Conservation (phyloP, 108 stramenopile species). For the Seminavis robusta region DNA sequence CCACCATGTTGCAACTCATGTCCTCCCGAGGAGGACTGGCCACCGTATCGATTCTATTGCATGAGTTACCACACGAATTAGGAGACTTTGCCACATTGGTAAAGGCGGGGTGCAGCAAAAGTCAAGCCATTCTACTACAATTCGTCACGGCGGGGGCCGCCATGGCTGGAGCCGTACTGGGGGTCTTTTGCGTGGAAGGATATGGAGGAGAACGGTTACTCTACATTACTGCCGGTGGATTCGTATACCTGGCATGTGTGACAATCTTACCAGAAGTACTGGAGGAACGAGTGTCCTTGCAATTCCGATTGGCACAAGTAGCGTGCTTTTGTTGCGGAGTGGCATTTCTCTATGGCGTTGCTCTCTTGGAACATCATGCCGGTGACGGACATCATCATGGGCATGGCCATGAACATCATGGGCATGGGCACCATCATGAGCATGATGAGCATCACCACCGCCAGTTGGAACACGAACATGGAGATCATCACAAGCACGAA, state of each 20-base stretch:
- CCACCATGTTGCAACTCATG: constrained; percentile 36
- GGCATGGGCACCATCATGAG: constrained; percentile 8
- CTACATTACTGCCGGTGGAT: constrained; percentile 80
- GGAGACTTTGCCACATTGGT: constrained; percentile 86
- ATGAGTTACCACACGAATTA: constrained; percentile 90
- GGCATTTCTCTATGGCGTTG: constrained; percentile 72
- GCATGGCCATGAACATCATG: constrained; percentile 30
- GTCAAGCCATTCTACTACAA: constrained; percentile 76
- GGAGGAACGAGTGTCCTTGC: constrained; percentile 32
- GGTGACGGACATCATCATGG: constrained; percentile 14
- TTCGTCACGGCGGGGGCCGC: constrained; percentile 85
- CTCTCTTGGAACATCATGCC: constrained; percentile 47
- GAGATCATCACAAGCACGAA: constrained; percentile 18
- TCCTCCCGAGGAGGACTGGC: constrained; percentile 71
- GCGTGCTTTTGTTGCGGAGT: constrained; percentile 58
- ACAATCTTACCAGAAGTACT: constrained; percentile 77
- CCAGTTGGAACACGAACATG: constrained; percentile 5
- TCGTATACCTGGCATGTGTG: constrained; percentile 79
- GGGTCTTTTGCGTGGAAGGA: constrained; percentile 39
- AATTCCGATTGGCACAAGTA: constrained; percentile 51
- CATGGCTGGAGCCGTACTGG: constrained; percentile 73
- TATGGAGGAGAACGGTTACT: constrained; percentile 48
- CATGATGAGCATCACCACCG: constrained; percentile 8
- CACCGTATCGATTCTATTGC: constrained; percentile 77
- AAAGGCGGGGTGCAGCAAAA: constrained; percentile 62